These are phyloP conservation scores for Musa itinerans DNA, from an alignment of 176 grass and related monocot species.

Conservation along the genomic window DNA sequence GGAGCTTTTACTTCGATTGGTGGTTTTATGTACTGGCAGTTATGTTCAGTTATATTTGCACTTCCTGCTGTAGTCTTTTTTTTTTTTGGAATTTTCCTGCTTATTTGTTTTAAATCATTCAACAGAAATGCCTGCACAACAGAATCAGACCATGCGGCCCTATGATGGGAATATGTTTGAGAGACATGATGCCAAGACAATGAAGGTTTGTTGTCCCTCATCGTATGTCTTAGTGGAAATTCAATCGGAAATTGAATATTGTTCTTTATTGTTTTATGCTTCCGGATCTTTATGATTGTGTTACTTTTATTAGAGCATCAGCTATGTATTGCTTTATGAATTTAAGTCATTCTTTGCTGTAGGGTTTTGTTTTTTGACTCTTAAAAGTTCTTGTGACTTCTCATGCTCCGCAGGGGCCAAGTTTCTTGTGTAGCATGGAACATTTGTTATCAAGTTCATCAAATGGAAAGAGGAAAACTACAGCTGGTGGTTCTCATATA, in stretches of 20 bases:
- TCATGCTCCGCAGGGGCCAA: constrained; percentile 34
- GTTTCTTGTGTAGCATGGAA: constrained; percentile 53
- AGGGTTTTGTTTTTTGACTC: not conserved
- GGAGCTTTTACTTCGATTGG: not conserved
- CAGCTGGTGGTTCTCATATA: constrained; percentile 36
- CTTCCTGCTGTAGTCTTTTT: not conserved
- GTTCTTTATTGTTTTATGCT: not conserved
- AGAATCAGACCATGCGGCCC: constrained; percentile 38
- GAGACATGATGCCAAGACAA: constrained; percentile 55
- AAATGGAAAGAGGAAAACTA: constrained; percentile 45
- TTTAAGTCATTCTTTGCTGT: not conserved
- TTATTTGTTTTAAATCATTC: constrained; percentile 22
- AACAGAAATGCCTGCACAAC: constrained; percentile 41
- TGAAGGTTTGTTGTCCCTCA: constrained; percentile 40
- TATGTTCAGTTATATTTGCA: not conserved
- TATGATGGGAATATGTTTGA: constrained; percentile 51
- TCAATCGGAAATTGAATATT: constrained; percentile 14
- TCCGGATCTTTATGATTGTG: not conserved
- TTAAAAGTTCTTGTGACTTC: not conserved
- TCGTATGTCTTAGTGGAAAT: not conserved
- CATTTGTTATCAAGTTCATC: constrained; percentile 38
- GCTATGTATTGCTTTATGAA: not conserved
- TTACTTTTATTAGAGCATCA: not conserved
- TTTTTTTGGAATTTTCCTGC: constrained; percentile 8
- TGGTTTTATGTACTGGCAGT: not conserved